A percentile compares a stretch with the other conserved stretches of the same genome.
phyloP scores from a whole-genome alignment of 1,139 yeast species.

The Yamadazyma triangularis region DNA sequence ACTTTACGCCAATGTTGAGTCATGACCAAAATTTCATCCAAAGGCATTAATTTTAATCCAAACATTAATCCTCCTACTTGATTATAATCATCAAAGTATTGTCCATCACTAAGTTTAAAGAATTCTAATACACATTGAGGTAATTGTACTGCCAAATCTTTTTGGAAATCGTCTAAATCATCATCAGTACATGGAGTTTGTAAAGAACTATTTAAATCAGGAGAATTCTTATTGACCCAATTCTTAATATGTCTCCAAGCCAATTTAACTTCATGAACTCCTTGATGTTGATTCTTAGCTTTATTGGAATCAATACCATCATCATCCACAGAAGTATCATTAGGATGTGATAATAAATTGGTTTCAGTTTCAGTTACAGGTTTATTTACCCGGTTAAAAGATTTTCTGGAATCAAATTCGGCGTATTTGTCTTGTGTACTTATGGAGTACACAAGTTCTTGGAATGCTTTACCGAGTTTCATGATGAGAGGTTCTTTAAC shows the following conservation, averaged over 20 bases:
- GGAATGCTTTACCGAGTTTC: no score
- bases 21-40: constrained; percentile 61
- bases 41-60: constrained; percentile 60
- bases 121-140: constrained; percentile 62
- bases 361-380: constrained; percentile 30
- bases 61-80: constrained; percentile 59
- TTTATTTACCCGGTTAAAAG: constrained; percentile 42
- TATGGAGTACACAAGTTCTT: constrained; percentile 60
- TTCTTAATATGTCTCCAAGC: constrained; percentile 70
- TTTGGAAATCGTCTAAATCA: constrained; percentile 61
- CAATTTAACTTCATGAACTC: constrained; percentile 57
- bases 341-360: constrained; percentile 29
- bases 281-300: constrained; percentile 25
- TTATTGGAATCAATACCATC: constrained; percentile 8
- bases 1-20: constrained; percentile 69
- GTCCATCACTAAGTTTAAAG: constrained; percentile 65
- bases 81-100: constrained; percentile 40
- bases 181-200: constrained; percentile 61
- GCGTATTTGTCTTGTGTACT: constrained; percentile 68
- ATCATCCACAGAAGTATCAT: constrained; percentile 15
- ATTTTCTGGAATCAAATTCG: constrained; percentile 53
- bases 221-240: constrained; percentile 53
- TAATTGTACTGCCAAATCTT: constrained; percentile 51
- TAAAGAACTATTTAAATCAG: constrained; percentile 53
- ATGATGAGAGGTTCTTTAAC: no score